Percentiles rank a stretch among this genome's conserved stretches.
These are phyloP conservation scores for Athelia sp. DNA, from an alignment of 1,284 basidiomycete species.

Conservation along the genomic window DNA sequence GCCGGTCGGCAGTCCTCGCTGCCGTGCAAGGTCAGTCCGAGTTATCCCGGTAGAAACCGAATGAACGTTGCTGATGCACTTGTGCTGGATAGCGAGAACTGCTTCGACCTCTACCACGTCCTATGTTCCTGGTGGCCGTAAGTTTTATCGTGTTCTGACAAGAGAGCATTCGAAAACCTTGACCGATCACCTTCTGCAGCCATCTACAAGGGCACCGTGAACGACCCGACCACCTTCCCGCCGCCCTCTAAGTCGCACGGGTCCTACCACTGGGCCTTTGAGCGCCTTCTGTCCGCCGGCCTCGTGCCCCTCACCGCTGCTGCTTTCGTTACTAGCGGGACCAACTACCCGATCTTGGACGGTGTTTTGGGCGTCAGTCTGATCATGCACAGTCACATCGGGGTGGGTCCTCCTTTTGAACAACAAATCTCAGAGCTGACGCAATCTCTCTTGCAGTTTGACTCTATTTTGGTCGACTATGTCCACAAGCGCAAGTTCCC, in stretches of 20 bases:
- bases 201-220: constrained; percentile 90
- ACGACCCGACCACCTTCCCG: constrained; percentile 92
- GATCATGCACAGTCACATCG: constrained; percentile 94
- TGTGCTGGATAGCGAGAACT: constrained; percentile 28
- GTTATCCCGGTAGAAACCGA: background rate
- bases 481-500: constrained; percentile 94
- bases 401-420: constrained; percentile 47
- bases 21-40: constrained; percentile 27
- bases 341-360: constrained; percentile 79
- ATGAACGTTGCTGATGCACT: too few relatives aligned
- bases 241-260: constrained; percentile 79
- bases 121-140: constrained; percentile 70
- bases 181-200: constrained; percentile 42
- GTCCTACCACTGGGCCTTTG: constrained; percentile 98
- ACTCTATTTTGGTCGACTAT: constrained; percentile 80
- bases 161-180: constrained; percentile 3
- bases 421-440: too few relatives aligned
- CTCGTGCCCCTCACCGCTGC: constrained; percentile 87
- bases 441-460: constrained; percentile 62
- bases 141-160: too few relatives aligned
- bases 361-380: constrained; percentile 84
- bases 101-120: constrained; percentile 20
- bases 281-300: constrained; percentile 83
- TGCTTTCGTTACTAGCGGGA: constrained; percentile 70
- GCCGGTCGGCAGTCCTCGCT: constrained; percentile 33